Percentiles rank a stretch among this genome's conserved stretches.
These are phyloP conservation scores for Teunomyces stri DNA, from an alignment of 805 yeast genomes.

Conservation along the genomic window DNA sequence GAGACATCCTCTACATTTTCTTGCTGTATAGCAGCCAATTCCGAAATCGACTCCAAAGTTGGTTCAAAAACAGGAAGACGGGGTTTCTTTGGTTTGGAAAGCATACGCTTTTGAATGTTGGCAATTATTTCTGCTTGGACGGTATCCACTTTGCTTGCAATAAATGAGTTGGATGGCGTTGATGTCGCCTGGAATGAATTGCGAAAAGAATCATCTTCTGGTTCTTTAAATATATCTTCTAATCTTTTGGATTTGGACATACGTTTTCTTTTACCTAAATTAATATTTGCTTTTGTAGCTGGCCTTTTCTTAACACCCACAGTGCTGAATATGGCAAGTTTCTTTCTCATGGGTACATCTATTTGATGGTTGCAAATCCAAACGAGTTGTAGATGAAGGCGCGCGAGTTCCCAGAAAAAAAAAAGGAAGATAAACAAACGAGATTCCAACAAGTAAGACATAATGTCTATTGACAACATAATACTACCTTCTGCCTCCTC, in stretches of 20 bases:
- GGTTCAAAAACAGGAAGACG: not conserved
- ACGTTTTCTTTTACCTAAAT: not conserved
- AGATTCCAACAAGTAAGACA: not conserved
- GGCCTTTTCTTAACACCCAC: not conserved
- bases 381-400: not conserved
- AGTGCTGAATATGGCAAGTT: not conserved
- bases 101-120: constrained; percentile 3
- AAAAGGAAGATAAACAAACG: not conserved
- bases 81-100: not conserved
- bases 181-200: constrained; percentile 13
- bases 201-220: not conserved
- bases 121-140: constrained; percentile 6
- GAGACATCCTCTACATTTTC: not conserved
- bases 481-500: constrained; percentile 32
- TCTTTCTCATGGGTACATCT: not conserved
- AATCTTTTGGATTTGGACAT: not conserved
- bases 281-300: not conserved
- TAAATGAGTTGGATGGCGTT: constrained; percentile 9
- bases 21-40: not conserved
- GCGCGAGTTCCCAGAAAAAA: not conserved
- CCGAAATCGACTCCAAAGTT: not conserved
- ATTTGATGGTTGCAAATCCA: constrained; percentile 3
- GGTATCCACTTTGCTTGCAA: not conserved
- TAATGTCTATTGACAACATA: constrained; percentile 22
- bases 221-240: not conserved